Base-by-base conservation (phyloP, 768 basidiomycete genomes). In the Trametes maxima region DNA sequence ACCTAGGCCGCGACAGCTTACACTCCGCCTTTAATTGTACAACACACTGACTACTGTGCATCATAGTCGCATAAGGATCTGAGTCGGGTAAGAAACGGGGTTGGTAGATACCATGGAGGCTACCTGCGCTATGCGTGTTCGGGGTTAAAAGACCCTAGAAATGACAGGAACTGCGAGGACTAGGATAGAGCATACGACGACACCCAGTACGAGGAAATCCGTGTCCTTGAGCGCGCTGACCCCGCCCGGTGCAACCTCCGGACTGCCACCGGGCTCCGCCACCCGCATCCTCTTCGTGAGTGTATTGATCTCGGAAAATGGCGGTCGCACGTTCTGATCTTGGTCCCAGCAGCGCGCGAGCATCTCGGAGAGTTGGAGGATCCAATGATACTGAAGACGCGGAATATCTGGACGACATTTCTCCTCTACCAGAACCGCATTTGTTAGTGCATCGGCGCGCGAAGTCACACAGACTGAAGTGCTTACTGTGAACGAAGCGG, bases 291-390 rank as follows among this genome's bases (percentile, higher is more conserved):
- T 72, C 67, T 80, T 77, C 53, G 89, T 65, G 13, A 78, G 78
- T 6, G 68, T 62, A 2, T 81, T 80, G 28, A 89, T 74, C 25
- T 73, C 67, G 16, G 76, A 70, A 66, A 91, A 92, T 0, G 77
- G 60, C 4, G 85, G 84, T 0, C 90, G 80, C 21, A 67, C 60
- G 6, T 68, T 66, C 1, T 87, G 83, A 51, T 84, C 77, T 2
- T 73, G 75, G 47, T 79, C 72, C 89, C 90, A 92, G 65, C 85
- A 88, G 3, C 67, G 44, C 11, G 74, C 72, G 21, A 92, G 73
- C 47, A 89, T 74, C 83, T 88, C 63, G 7, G 53, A 3, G 2
- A 67, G 59, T 39, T 52, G 59, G 10, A 47, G 22, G 10, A 54
- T 56, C 75, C 70, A 70, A 21, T 43, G 37, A n/a, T 63, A 59